These are phyloP conservation scores for Apophysomyces elegans DNA, from an alignment of 371 early-diverging fungal genomes.

Conservation along the genomic window DNA sequence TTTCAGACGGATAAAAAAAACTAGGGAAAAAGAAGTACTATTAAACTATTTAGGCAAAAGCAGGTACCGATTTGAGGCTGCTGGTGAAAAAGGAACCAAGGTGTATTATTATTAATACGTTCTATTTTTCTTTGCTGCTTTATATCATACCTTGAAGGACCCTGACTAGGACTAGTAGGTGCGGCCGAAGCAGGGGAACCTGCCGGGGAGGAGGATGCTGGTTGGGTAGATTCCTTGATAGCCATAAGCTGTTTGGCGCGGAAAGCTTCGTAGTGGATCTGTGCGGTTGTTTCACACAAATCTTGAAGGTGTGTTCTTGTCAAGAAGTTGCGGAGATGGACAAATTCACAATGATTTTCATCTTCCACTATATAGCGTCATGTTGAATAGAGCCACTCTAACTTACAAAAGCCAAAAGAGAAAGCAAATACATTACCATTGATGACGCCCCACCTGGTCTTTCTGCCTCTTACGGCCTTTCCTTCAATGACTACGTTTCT, in stretches of 20 bases:
- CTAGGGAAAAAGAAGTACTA: neutral
- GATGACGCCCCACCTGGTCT: constrained; percentile 66
- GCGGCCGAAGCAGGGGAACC: constrained; percentile 19
- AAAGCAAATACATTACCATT: constrained; percentile 45
- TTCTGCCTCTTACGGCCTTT: constrained; percentile 65
- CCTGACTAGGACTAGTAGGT: constrained; percentile 6
- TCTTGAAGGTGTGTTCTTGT: constrained; percentile 79
- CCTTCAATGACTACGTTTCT: constrained; percentile 79
- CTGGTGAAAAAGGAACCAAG: neutral
- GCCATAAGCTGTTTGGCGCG: constrained; percentile 80
- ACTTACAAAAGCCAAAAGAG: neutral
- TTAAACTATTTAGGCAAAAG: constrained; percentile 4
- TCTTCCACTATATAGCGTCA: constrained; percentile 49
- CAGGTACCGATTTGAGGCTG: constrained; percentile 9
- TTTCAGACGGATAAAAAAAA: neutral
- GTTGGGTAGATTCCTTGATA: constrained; percentile 62
- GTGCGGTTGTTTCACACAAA: constrained; percentile 77
- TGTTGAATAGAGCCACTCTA: neutral
- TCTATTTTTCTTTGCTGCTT: neutral
- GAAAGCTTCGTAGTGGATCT: constrained; percentile 84
- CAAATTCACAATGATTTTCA: constrained; percentile 69
- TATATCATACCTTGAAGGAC: neutral
- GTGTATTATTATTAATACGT: neutral
- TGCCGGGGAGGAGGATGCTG: constrained; percentile 8
- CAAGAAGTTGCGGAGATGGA: constrained; percentile 79